Evolutionary conservation across 2,329 filamentous ascomycete genomes (phyloP).

Genomic region (Microsporum ferrugineum): DNA sequence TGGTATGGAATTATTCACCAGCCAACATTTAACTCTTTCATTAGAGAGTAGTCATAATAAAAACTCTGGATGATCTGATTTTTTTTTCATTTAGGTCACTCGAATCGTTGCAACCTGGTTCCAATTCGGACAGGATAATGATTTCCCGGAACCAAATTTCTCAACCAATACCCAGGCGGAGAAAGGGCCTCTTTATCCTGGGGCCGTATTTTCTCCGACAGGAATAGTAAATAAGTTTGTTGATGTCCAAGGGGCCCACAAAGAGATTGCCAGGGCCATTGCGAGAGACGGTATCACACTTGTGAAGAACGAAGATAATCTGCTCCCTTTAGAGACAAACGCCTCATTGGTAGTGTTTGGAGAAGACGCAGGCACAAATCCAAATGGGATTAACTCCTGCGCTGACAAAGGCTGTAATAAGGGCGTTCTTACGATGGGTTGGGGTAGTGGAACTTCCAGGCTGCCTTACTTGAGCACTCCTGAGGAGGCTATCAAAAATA

Average conservation of each 20-base stretch:
- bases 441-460: conserved; percentile 64
- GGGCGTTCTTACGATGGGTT: conserved; percentile 62
- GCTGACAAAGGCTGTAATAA: conserved; percentile 56
- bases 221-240: conserved; percentile 62
- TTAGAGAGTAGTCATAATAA: not conserved
- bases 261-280: conserved; percentile 39
- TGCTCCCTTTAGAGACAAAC: conserved; percentile 37
- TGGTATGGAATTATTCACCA: conserved; percentile 20
- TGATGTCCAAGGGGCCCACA: conserved; percentile 44
- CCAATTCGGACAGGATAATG: conserved; percentile 45
- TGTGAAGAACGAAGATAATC: conserved; percentile 52
- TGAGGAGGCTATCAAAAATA: conserved; percentile 54
- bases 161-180: conserved; percentile 47
- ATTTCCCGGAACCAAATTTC: conserved; percentile 48
- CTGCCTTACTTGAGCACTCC: conserved; percentile 61
- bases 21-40: not conserved
- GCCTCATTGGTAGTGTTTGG: conserved; percentile 37
- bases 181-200: conserved; percentile 47
- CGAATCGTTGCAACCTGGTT: conserved; percentile 50
- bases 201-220: conserved; percentile 46
- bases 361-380: conserved; percentile 42
- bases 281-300: conserved; percentile 47
- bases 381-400: conserved; percentile 56
- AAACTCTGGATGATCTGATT: not conserved
- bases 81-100: conserved; percentile 33